A percentile compares a stretch with the other conserved stretches of the same genome.
phyloP scores from a whole-genome alignment of 352 stramenopile species.

The Globisporangium cylindrosporum region DNA sequence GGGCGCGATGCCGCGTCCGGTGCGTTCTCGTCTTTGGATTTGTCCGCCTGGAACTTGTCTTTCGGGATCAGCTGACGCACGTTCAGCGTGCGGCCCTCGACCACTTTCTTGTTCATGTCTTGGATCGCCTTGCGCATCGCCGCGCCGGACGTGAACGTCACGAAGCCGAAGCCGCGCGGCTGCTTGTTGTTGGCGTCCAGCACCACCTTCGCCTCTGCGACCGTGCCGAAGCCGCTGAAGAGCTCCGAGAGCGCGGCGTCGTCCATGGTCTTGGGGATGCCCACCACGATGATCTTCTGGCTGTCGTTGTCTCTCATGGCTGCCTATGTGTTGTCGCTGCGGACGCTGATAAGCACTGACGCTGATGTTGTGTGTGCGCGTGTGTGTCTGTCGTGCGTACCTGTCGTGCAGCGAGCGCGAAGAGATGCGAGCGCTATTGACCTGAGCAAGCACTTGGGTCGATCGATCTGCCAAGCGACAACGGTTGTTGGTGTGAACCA shows the following conservation, averaged over 20 bases:
- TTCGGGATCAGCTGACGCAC: conserved; percentile 74
- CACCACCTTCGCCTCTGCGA: conserved; percentile 76
- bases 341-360: not conserved
- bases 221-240: conserved; percentile 68
- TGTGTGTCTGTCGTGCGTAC: not conserved
- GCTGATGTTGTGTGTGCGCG: not conserved
- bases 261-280: conserved; percentile 73
- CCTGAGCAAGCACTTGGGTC: not conserved
- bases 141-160: conserved; percentile 71
- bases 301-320: conserved; percentile 72
- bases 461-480: conserved; percentile 1
- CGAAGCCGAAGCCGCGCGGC: conserved; percentile 80
- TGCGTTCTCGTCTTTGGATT: conserved; percentile 31
- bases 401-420: conserved; percentile 6
- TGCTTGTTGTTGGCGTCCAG: conserved; percentile 50
- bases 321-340: not conserved
- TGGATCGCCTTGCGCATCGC: conserved; percentile 73
- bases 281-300: conserved; percentile 85
- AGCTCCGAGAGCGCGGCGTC: conserved; percentile 63
- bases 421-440: conserved; percentile 8
- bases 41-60: conserved; percentile 57
- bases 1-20: conserved; percentile 41
- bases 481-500: not conserved
- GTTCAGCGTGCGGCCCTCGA: conserved; percentile 71
- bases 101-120: conserved; percentile 69